Evolutionary conservation across 2,329 filamentous ascomycete species (phyloP).

Genomic region (Tolypocladium tundrense): DNA sequence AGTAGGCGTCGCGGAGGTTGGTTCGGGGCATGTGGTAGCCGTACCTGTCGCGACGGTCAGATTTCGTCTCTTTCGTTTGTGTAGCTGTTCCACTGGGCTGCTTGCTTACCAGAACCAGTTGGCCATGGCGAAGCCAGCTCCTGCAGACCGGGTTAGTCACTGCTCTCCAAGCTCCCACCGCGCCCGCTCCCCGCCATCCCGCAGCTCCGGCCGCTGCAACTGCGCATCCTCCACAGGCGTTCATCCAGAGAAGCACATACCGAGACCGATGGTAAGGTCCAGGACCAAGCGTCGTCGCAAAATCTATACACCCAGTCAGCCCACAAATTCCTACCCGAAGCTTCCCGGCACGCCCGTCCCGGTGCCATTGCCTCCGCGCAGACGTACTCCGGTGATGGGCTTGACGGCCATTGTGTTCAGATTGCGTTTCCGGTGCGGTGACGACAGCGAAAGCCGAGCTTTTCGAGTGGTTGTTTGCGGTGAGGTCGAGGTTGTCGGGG

Average conservation of each 20-base stretch:
- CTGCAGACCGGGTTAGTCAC: conserved; percentile 29
- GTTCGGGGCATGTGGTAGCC: conserved; percentile 53
- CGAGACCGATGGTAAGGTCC: conserved; percentile 45
- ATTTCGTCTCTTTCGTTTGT: neutral
- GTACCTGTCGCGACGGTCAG: conserved; percentile 35
- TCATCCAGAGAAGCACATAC: conserved; percentile 28
- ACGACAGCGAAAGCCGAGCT: conserved; percentile 10
- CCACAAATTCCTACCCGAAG: conserved; percentile 8
- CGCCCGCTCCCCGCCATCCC: neutral
- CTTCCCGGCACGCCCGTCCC: neutral
- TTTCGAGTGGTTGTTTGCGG: conserved; percentile 11
- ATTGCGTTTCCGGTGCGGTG: conserved; percentile 11
- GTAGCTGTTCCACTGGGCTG: neutral
- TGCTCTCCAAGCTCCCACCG: conserved; percentile 1
- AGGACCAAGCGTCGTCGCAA: conserved; percentile 48
- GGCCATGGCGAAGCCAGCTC: conserved; percentile 43
- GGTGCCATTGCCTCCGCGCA: conserved; percentile 17
- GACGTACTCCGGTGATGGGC: conserved; percentile 51
- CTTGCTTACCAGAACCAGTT: conserved; percentile 46
- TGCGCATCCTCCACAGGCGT: conserved; percentile 11
- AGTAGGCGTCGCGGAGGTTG: conserved; percentile 46
- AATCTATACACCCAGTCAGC: conserved; percentile 38
- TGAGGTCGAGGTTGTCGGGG: conserved; percentile 8
- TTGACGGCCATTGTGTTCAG: conserved; percentile 40
- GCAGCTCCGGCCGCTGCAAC: conserved; percentile 9